Evolutionary conservation across 2,329 filamentous ascomycete genomes (phyloP), one percentile per base, ranked within the genome.

Genomic region (Pseudomassariella vexata): DNA sequence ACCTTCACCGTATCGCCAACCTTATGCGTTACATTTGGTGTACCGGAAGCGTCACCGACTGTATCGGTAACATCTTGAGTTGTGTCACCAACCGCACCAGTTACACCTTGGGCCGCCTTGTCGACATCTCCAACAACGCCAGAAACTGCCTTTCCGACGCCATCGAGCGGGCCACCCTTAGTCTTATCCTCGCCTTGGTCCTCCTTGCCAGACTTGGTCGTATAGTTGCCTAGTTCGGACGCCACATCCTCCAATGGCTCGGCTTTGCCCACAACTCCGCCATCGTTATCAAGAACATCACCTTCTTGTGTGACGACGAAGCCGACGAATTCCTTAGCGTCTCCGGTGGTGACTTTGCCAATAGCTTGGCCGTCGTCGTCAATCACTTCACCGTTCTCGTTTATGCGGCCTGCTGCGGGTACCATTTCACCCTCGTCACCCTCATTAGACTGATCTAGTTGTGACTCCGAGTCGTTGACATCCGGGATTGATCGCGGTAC

Each of bases 341-440:
- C 40, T 22, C 49, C 48, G 32, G 47, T 39, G 19, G 54, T 55
- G 7, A 64, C 59, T 30, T 56, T 57, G 31, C 63, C 65, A 26
- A 69, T 62, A 11, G 66, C 52, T 36, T 65, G 66, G 8, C 66
- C 66, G 29, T 75, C 69, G 19, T 70, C 66, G 49, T 75, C 70
- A 20, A 76, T 56, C 9, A 76, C 65, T 39, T 73, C 68, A n/a
- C 72, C 72, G 32, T 70, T 63, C 35, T 66, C 65, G 44, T 67
- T 73, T 36, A 76, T 54, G 30, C 64, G 53, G 21, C 53, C 53
- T n/a, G 53, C 53, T 9, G 53, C 53, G 12, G 53, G 53, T 19
- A 55, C 52, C 50, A 55, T 52, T 43, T 56, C 52, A 21, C 51
- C 52, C 26, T 55, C 50, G 19, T 49, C 49, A 6, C 47, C 48